A percentile compares a stretch with the other conserved stretches of the same genome.
Evolutionary conservation across 78 protist species (phyloP).

Genomic region (Mantamonas sphyraenae): DNA sequence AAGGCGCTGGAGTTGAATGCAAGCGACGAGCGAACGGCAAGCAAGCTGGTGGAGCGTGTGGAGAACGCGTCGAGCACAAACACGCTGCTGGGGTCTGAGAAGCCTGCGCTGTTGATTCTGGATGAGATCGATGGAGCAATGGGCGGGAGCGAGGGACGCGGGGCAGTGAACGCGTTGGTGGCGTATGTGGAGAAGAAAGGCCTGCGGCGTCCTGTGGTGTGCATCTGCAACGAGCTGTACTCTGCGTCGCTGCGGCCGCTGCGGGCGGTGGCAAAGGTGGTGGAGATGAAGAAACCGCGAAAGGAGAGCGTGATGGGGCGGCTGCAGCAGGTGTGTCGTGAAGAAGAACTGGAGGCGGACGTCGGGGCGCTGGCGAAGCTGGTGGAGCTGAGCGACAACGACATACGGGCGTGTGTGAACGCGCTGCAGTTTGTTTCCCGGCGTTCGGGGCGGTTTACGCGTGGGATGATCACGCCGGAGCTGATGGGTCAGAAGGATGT

Average conservation of each 20-base stretch:
- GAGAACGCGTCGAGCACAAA: not conserved
- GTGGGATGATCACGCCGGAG: not conserved
- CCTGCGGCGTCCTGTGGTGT: slow-evolving; percentile 1
- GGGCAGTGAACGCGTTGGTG: not conserved
- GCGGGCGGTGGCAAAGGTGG: not conserved
- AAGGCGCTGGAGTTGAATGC: slow-evolving; percentile 15
- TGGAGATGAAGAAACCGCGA: not conserved
- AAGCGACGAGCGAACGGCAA: not conserved
- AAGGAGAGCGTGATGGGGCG: not conserved
- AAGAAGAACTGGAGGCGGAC: not conserved
- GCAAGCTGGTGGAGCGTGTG: not conserved
- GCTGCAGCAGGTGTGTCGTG: not conserved
- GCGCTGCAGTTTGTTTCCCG: not conserved
- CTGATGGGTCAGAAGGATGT: not conserved
- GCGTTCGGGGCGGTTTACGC: not conserved
- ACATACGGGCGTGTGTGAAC: slow-evolving; percentile 2
- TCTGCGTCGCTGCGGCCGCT: not conserved
- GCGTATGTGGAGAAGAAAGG: not conserved
- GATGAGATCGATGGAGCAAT: slow-evolving; percentile 23
- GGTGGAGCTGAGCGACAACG: not conserved
- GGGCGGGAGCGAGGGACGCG: not conserved
- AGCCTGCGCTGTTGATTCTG: slow-evolving; percentile 1
- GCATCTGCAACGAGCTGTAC: slow-evolving; percentile 25
- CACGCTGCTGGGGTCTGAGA: not conserved
- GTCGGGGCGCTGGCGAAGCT: not conserved